Percentiles rank a stretch among this genome's conserved stretches.
phyloP scores from a whole-genome alignment of 2,329 filamentous ascomycete genomes.

The Trichoderma endophyticum region DNA sequence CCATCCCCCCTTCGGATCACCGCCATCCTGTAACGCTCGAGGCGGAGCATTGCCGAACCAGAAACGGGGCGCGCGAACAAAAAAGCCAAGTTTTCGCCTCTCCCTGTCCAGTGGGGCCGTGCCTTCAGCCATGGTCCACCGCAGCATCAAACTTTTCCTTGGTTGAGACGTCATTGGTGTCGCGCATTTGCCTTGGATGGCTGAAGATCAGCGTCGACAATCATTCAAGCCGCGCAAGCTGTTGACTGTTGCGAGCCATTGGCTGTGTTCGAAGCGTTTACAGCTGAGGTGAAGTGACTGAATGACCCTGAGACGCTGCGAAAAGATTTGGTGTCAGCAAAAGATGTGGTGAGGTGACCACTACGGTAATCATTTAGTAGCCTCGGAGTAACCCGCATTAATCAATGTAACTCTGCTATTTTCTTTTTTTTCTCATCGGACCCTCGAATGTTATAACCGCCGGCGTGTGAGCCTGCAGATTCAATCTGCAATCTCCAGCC shows the following conservation, averaged over 20 bases:
- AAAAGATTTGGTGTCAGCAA: background rate
- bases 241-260: background rate
- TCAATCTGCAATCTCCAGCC: background rate
- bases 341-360: background rate
- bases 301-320: background rate
- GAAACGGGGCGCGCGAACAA: slow-evolving; percentile 4
- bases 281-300: background rate
- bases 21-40: slow-evolving; percentile 7
- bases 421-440: background rate
- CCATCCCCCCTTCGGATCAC: background rate
- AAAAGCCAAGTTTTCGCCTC: slow-evolving; percentile 16
- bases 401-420: background rate
- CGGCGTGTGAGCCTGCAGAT: background rate
- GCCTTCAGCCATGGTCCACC: slow-evolving; percentile 8
- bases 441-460: background rate
- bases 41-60: slow-evolving; percentile 4
- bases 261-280: background rate
- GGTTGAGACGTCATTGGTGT: slow-evolving; percentile 11
- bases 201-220: background rate
- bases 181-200: background rate
- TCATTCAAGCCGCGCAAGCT: background rate
- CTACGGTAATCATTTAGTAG: background rate
- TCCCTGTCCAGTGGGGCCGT: background rate
- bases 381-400: background rate
- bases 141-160: background rate